Conservation (phyloP, 2,329 filamentous ascomycete species). For the Cladosporium sphaerospermum region DNA sequence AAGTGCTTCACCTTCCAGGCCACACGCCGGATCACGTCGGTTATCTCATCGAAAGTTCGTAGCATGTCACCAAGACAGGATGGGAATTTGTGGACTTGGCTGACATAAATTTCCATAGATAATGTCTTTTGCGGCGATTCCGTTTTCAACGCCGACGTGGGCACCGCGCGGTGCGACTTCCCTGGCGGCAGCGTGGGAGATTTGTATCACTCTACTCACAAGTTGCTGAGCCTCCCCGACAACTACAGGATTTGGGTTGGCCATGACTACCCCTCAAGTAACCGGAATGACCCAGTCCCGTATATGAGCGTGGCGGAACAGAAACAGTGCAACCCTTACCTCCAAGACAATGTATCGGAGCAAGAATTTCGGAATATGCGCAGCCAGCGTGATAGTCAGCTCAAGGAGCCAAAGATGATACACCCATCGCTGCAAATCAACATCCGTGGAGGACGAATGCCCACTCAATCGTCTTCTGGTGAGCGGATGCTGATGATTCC, state of each 20-base stretch:
- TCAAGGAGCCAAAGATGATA: constrained; percentile 32
- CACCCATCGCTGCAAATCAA: constrained; percentile 23
- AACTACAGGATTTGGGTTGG: constrained; percentile 30
- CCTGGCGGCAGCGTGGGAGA: constrained; percentile 28
- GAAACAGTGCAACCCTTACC: constrained; percentile 30
- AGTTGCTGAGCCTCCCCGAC: constrained; percentile 25
- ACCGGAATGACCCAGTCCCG: constrained; percentile 10
- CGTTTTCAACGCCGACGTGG: too few species aligned
- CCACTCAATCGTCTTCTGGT: background rate
- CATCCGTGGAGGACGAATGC: background rate
- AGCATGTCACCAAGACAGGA: background rate
- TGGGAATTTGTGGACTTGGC: background rate
- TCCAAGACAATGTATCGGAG: constrained; percentile 22
- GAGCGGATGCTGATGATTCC: background rate
- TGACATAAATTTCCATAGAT: constrained; percentile 10
- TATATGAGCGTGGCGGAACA: constrained; percentile 34
- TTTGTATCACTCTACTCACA: constrained; percentile 27
- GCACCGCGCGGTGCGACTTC: constrained; percentile 32
- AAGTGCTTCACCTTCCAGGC: constrained; percentile 51
- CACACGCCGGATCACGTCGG: constrained; percentile 58
- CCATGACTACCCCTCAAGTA: constrained; percentile 29
- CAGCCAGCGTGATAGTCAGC: constrained; percentile 25
- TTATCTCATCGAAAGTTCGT: constrained; percentile 44
- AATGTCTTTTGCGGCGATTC: constrained; percentile 35
- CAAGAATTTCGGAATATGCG: constrained; percentile 31